Base-by-base conservation (phyloP, 2,329 filamentous ascomycete genomes). In the Diaporthe vaccinii region DNA sequence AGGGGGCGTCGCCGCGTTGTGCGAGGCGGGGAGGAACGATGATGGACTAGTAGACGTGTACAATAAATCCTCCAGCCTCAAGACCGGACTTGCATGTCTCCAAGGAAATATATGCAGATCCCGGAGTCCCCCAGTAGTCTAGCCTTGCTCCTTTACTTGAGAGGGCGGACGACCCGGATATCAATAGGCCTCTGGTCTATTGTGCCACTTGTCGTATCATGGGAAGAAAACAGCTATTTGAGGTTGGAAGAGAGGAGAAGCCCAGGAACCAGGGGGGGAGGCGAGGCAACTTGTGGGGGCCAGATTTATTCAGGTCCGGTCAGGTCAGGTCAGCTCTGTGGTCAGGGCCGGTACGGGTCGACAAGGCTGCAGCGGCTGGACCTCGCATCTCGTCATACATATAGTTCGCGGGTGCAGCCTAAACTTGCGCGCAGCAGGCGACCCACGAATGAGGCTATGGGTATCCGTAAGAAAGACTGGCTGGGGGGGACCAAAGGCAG, bases 331-430 rank as follows among this genome's bases (percentile, higher is more conserved):
- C 68, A 75, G 61, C 61, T 67, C 53, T 55, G 22, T 46, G 58
- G 65, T 59, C 41, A 31, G 68, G 68, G 41, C 41, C n/a, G 49
- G 49, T 41, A 31, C 49, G 65, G 65, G 34, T 58, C 44, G 68
- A 65, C 73, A 73, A 76, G 75, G 73, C 75, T 76, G 73, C 73
- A 75, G 71, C 53, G 68, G 46, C 73, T 72, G 68, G 67, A 17
- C 68, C 68, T 65, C 71, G 36, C 71, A 53, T 57, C 68, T 71
- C 31, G 75, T 76, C 75, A 36, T 70, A 72, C 73, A 15, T 73
- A 14, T 72, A 41, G 14, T 34, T 61, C 25, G 71, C 58, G 49
- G n/a, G 55, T 55, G 46, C 58, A 73, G 71, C 58, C 71, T 73
- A 73, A 20, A 44, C 51, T 46, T 73, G 58, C 36, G 49, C 46